A percentile compares a stretch with the other conserved stretches of the same genome.
phyloP scores from a whole-genome alignment of 1,284 basidiomycete genomes.

The Ceratorhiza oryzae-sativae region DNA sequence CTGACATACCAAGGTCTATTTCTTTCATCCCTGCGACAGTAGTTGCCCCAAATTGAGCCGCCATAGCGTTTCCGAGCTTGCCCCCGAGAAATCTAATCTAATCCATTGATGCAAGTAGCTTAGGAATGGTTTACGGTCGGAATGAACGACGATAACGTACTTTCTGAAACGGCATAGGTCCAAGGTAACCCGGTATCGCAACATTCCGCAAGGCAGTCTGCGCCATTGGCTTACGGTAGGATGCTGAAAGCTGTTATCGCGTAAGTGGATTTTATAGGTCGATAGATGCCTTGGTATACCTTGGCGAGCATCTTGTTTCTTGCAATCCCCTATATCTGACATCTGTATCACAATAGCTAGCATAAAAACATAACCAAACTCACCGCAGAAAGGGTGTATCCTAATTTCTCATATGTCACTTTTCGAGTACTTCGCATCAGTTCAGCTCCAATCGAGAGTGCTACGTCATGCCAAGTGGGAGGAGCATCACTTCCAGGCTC shows the following conservation, averaged over 20 bases:
- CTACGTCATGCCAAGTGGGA: conserved; percentile 90
- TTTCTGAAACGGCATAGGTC: conserved; percentile 86
- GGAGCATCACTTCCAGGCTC: conserved; percentile 48
- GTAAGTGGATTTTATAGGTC: conserved; percentile 36
- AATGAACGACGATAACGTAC: conserved; percentile 52
- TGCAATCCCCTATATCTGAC: conserved; percentile 77
- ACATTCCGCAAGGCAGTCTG: conserved; percentile 82
- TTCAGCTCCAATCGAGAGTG: conserved; percentile 87
- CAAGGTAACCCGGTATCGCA: conserved; percentile 84
- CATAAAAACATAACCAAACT: conserved; percentile 46
- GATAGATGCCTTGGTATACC: conserved; percentile 56
- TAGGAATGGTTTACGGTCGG: background rate
- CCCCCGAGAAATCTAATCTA: conserved; percentile 95
- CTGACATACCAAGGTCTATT: conserved; percentile 45
- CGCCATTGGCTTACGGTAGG: conserved; percentile 48
- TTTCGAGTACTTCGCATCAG: conserved; percentile 80
- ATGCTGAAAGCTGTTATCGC: conserved; percentile 42
- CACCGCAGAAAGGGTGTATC: conserved; percentile 95
- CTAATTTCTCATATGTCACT: conserved; percentile 74
- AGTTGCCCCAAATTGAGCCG: conserved; percentile 84
- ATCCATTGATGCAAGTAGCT: background rate
- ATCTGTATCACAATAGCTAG: conserved; percentile 26
- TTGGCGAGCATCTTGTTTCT: conserved; percentile 95
- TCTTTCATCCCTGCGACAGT: conserved; percentile 90
- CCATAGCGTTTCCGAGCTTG: conserved; percentile 89